Conservation (phyloP, 1,139 yeast genomes). For the Geotrichum candidum region DNA sequence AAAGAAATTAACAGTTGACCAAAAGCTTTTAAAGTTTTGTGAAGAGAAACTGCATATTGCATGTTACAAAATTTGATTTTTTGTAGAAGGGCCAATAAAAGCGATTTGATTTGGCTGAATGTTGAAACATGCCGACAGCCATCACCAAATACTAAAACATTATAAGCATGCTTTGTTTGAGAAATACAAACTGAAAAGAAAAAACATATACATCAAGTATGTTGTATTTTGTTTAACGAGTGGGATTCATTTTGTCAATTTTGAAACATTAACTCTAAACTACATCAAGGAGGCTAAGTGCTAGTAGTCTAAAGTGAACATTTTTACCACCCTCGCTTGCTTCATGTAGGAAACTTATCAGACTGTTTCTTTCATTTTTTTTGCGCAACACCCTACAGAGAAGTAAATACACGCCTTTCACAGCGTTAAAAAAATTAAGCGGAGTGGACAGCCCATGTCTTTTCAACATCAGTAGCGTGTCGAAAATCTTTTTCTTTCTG, state of each 20-base stretch:
- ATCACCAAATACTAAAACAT: too few relatives aligned
- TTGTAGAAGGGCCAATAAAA: too few relatives aligned
- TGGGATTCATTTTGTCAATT: neutral
- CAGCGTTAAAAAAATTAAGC: neutral
- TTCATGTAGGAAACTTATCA: neutral
- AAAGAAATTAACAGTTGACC: too few relatives aligned
- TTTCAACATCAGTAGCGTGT: neutral
- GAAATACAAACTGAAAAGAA: too few relatives aligned
- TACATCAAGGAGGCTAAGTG: neutral
- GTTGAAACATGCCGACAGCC: too few relatives aligned
- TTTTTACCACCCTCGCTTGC: neutral
- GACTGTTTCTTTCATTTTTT: neutral
- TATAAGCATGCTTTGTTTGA: too few relatives aligned
- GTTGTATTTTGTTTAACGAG: too few relatives aligned
- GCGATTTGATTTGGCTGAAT: too few relatives aligned
- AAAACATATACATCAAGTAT: too few relatives aligned
- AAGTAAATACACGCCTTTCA: slow-evolving; percentile 2
- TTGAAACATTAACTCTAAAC: neutral
- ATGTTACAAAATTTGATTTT: too few relatives aligned
- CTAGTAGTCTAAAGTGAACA: neutral
- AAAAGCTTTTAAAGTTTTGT: too few relatives aligned
- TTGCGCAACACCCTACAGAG: neutral
- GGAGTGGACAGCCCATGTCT: neutral
- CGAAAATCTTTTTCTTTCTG: neutral
- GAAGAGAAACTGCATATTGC: too few relatives aligned